Conservation (phyloP, 176 grass and related monocot genomes). For the Carex scoparia region DNA sequence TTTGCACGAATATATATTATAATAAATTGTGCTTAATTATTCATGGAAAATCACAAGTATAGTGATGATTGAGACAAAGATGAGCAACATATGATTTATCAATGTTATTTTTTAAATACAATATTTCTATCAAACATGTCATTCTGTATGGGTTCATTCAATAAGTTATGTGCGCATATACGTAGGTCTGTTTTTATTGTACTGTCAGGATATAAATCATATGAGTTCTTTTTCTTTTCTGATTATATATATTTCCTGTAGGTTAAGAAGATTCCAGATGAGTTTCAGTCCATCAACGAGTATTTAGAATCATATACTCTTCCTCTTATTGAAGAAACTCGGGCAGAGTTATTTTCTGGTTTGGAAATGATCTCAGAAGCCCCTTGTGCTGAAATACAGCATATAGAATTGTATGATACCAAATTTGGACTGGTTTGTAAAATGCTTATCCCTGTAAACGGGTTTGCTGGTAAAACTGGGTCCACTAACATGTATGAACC, state of each 20-base stretch:
- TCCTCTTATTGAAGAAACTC: slow-evolving; percentile 74
- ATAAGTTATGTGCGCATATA: background rate
- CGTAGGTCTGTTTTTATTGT: background rate
- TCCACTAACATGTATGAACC: slow-evolving; percentile 32
- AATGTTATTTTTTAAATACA: background rate
- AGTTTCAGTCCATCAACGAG: slow-evolving; percentile 30
- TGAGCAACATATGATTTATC: no score
- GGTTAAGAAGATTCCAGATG: slow-evolving; percentile 48
- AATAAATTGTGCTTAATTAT: no score
- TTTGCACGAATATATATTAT: no score
- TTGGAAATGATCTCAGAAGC: slow-evolving; percentile 49
- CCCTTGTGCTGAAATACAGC: slow-evolving; percentile 42
- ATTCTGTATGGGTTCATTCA: no score
- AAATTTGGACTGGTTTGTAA: slow-evolving; percentile 29
- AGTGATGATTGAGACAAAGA: background rate
- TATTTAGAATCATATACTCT: slow-evolving; percentile 43
- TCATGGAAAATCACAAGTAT: no score
- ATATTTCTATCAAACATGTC: background rate
- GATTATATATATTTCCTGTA: no score
- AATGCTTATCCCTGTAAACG: slow-evolving; percentile 45
- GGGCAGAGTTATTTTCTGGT: slow-evolving; percentile 41
- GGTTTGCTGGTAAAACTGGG: slow-evolving; percentile 19
- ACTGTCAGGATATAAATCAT: background rate
- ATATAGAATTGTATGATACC: slow-evolving; percentile 33
- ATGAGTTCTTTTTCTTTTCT: background rate